Evolutionary conservation across 2,329 filamentous ascomycete genomes (phyloP).

Genomic region (Pyricularia pennisetigena): DNA sequence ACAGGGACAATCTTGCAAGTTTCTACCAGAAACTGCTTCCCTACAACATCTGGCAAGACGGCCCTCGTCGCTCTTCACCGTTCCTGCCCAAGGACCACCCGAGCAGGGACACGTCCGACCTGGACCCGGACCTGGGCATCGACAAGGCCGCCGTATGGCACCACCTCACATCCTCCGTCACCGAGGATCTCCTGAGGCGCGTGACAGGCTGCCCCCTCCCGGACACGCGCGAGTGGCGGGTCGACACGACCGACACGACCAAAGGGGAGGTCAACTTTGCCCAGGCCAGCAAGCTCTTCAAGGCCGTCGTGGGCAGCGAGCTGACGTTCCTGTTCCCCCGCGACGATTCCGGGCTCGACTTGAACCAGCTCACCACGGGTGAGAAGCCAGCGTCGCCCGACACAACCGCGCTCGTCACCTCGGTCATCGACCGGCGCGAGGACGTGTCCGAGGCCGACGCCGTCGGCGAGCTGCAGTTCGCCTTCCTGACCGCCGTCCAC

Average conservation of each 20-base stretch:
- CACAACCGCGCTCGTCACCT: slow-evolving; percentile 14
- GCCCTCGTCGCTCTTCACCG: neutral
- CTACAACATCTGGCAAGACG: slow-evolving; percentile 25
- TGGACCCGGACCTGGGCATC: slow-evolving; percentile 11
- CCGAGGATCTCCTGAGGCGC: slow-evolving; percentile 30
- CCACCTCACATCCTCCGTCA: slow-evolving; percentile 39
- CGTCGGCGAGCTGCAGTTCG: slow-evolving; percentile 51
- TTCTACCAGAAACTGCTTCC: slow-evolving; percentile 32
- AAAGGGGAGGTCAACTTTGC: slow-evolving; percentile 29
- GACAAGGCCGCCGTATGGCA: slow-evolving; percentile 34
- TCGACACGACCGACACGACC: slow-evolving; percentile 44
- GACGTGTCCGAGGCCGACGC: slow-evolving; percentile 29
- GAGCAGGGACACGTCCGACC: slow-evolving; percentile 9
- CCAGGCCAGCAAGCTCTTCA: slow-evolving; percentile 23
- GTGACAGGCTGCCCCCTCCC: slow-evolving; percentile 30
- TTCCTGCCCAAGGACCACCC: slow-evolving; percentile 1
- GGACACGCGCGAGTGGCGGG: slow-evolving; percentile 31
- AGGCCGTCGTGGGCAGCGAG: slow-evolving; percentile 22
- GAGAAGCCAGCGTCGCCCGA: slow-evolving; percentile 14
- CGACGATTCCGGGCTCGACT: slow-evolving; percentile 26
- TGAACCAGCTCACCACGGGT: slow-evolving; percentile 18
- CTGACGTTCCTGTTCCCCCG: slow-evolving; percentile 39
- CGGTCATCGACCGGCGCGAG: slow-evolving; percentile 12
- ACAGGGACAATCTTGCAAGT: slow-evolving; percentile 27
- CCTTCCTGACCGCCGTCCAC: slow-evolving; percentile 45